Evolutionary conservation across 805 yeast genomes (phyloP).

Genomic region (Isabelozyma gotoi): DNA sequence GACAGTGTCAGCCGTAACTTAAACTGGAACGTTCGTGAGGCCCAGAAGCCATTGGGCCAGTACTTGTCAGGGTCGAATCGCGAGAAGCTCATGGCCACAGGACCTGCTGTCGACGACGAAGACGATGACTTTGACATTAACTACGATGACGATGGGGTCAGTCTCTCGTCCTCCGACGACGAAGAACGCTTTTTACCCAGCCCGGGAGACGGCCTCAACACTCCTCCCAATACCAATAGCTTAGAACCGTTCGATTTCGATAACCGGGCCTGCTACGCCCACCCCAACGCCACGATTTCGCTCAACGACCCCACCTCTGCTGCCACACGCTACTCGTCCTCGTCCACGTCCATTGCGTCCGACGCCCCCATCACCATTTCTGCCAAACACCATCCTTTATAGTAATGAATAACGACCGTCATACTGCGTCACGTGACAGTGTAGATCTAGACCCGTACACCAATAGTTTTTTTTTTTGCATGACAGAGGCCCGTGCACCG

Average conservation of each 20-base stretch:
- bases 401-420: not conserved
- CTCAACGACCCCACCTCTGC: constrained; percentile 9
- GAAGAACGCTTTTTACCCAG: constrained; percentile 24
- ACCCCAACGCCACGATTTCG: constrained; percentile 40
- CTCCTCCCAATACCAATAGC: constrained; percentile 24
- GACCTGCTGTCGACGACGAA: constrained; percentile 11
- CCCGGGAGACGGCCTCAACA: constrained; percentile 27
- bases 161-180: not conserved
- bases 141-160: constrained; percentile 25
- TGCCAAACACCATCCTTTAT: not conserved
- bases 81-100: not conserved
- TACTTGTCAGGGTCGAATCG: not conserved
- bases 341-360: constrained; percentile 2
- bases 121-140: constrained; percentile 37
- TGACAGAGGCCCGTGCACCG: too few species aligned
- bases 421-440: not conserved
- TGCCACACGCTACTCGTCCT: constrained; percentile 1
- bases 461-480: too few species aligned
- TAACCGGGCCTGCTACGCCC: constrained; percentile 42
- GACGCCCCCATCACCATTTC: not conserved
- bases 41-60: constrained; percentile 69
- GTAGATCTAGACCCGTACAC: too few species aligned
- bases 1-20: constrained; percentile 82
- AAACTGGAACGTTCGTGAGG: constrained; percentile 92
- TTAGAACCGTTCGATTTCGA: constrained; percentile 21